Percentiles rank a stretch among this genome's conserved stretches.
Conservation (phyloP, 257 asterid genomes). For the Salvia hispanica region DNA sequence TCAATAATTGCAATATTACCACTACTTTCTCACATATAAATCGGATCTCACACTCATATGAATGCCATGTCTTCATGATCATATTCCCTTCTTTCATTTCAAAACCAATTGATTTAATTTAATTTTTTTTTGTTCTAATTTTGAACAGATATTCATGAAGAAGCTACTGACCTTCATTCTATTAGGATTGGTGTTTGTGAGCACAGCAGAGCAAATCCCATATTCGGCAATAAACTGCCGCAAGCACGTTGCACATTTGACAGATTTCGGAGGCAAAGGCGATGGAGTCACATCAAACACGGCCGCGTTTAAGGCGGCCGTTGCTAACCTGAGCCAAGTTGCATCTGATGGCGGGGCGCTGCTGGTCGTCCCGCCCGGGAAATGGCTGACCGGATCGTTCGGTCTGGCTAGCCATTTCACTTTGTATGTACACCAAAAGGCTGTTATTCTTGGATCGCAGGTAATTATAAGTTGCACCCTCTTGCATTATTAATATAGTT, state of each 20-base stretch:
- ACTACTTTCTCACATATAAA: slow-evolving; percentile 29
- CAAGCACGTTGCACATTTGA: no score
- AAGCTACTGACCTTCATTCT: slow-evolving; percentile 21
- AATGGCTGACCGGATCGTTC: slow-evolving; percentile 69
- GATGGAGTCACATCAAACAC: no score
- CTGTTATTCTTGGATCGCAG: slow-evolving; percentile 63
- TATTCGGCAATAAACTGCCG: no score
- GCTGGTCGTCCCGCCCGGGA: slow-evolving; percentile 57
- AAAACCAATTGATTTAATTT: not conserved
- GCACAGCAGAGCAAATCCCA: slow-evolving; percentile 24
- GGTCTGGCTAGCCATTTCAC: slow-evolving; percentile 66
- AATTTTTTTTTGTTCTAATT: not conserved
- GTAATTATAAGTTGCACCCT: no score
- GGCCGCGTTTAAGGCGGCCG: slow-evolving; percentile 52
- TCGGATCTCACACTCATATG: not conserved
- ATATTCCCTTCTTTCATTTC: not conserved
- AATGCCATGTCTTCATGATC: not conserved
- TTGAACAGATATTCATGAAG: slow-evolving; percentile 37
- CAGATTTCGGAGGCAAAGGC: no score
- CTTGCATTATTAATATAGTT: no score
- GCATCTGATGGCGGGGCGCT: slow-evolving; percentile 58
- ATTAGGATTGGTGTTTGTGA: slow-evolving; percentile 42
- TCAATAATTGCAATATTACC: not conserved
- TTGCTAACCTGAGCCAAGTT: slow-evolving; percentile 45
- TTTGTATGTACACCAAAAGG: slow-evolving; percentile 55